Conservation (phyloP, 306 rosid species). For the Vigna mungo region DNA sequence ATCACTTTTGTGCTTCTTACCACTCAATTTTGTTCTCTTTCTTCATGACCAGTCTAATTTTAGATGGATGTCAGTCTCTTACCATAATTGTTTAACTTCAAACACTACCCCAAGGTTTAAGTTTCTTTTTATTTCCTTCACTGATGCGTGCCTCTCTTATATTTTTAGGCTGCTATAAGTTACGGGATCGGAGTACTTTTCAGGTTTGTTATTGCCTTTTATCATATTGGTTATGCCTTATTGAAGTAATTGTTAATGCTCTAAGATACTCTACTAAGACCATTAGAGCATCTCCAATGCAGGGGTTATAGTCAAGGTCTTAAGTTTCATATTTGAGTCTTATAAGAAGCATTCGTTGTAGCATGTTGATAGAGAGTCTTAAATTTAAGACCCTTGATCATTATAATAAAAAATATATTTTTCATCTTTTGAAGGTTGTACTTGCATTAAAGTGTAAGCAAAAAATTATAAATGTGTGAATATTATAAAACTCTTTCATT, state of each 20-base stretch:
- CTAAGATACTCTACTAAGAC: not conserved
- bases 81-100: conserved; percentile 20
- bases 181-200: conserved; percentile 78
- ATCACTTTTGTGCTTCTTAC: conserved; percentile 29
- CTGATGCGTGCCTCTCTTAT: conserved; percentile 40
- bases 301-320: too few species aligned
- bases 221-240: conserved; percentile 22
- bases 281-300: too few species aligned
- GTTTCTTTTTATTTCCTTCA: conserved; percentile 29
- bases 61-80: conserved; percentile 16
- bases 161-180: conserved; percentile 81
- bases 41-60: conserved; percentile 15
- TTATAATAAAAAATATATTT: too few species aligned
- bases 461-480: too few species aligned
- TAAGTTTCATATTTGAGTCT: too few species aligned
- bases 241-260: conserved; percentile 5
- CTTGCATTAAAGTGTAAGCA: too few species aligned
- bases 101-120: conserved; percentile 17
- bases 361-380: too few species aligned
- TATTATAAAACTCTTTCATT: too few species aligned
- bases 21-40: conserved; percentile 28
- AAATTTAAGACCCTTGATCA: too few species aligned
- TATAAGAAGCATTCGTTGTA: too few species aligned
- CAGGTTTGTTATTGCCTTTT: conserved; percentile 61
- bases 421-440: too few species aligned